These are phyloP conservation scores for Ilyonectria mors-panacis DNA, from an alignment of 2,329 filamentous ascomycete genomes.

Conservation along the genomic window DNA sequence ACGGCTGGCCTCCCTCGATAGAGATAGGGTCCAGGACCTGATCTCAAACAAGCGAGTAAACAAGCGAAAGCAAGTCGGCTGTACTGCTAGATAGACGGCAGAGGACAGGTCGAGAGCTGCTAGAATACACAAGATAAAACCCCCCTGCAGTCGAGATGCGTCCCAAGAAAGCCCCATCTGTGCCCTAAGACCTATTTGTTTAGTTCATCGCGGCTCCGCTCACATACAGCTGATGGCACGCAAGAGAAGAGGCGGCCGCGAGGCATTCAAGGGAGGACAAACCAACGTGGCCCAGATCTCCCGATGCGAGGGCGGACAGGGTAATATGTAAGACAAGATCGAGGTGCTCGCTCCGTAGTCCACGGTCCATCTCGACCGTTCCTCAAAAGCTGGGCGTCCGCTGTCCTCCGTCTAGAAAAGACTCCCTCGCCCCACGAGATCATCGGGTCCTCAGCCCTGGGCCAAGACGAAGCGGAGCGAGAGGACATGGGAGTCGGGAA, in stretches of 20 bases:
- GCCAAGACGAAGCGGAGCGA: not conserved
- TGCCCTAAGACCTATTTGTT: conserved; percentile 25
- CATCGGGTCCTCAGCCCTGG: not conserved
- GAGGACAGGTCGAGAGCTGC: conserved; percentile 4
- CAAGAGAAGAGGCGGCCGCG: conserved; percentile 37
- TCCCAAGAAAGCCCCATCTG: conserved; percentile 16
- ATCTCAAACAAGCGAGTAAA: not conserved
- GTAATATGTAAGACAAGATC: conserved; percentile 41
- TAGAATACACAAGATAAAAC: conserved; percentile 7
- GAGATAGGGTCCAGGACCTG: not conserved
- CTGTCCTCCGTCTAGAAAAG: not conserved
- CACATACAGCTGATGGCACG: conserved; percentile 34
- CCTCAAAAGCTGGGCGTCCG: conserved; percentile 1
- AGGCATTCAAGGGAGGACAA: conserved; percentile 35
- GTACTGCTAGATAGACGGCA: not conserved
- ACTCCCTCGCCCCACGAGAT: conserved; percentile 7
- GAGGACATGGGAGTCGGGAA: conserved; percentile 5
- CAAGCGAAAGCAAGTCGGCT: not conserved
- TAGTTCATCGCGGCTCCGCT: conserved; percentile 26
- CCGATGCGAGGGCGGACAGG: conserved; percentile 32
- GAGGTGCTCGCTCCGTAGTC: conserved; percentile 32
- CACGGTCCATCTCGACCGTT: conserved; percentile 22
- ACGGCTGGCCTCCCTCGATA: not conserved
- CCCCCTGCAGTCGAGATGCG: conserved; percentile 14
- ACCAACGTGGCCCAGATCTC: conserved; percentile 33